These are phyloP conservation scores for Tetracladium marchalianum DNA, from an alignment of 495 filamentous ascomycete genomes.

Conservation along the genomic window DNA sequence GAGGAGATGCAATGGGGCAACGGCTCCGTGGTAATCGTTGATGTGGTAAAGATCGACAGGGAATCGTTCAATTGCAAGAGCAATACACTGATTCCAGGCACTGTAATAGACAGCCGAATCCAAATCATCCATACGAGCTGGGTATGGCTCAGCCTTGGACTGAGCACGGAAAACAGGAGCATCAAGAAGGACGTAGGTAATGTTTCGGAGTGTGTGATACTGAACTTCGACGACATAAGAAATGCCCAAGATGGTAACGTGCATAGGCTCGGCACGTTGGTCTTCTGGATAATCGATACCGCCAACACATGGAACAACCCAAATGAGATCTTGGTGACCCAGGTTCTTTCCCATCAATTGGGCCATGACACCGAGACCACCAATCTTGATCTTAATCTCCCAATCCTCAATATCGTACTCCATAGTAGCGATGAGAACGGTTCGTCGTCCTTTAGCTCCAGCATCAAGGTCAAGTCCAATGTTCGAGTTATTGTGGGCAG, in stretches of 20 bases:
- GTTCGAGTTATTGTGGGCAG: not conserved
- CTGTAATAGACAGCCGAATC: conserved; percentile 64
- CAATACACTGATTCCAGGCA: conserved; percentile 65
- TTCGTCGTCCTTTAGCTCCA: conserved; percentile 27
- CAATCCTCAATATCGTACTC: conserved; percentile 70
- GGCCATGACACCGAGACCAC: conserved; percentile 57
- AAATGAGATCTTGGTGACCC: conserved; percentile 57
- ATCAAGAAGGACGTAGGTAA: conserved; percentile 64
- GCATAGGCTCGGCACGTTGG: conserved; percentile 50
- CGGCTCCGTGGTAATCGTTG: conserved; percentile 71
- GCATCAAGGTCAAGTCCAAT: not conserved
- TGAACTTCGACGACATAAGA: conserved; percentile 55
- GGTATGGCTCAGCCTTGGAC: conserved; percentile 56
- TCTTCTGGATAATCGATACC: conserved; percentile 57
- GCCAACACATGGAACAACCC: conserved; percentile 70
- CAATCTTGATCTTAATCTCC: conserved; percentile 65
- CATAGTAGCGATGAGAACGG: conserved; percentile 61
- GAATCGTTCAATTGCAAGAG: conserved; percentile 47
- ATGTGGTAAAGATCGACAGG: conserved; percentile 68
- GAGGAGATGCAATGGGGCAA: conserved; percentile 60
- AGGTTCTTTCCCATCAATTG: conserved; percentile 65
- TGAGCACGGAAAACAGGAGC: conserved; percentile 61
- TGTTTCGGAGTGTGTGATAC: conserved; percentile 55
- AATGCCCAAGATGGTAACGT: conserved; percentile 54
- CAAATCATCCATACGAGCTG: conserved; percentile 64